These are phyloP conservation scores for Boletus coccyginus DNA, from an alignment of 768 basidiomycete species.

Conservation along the genomic window DNA sequence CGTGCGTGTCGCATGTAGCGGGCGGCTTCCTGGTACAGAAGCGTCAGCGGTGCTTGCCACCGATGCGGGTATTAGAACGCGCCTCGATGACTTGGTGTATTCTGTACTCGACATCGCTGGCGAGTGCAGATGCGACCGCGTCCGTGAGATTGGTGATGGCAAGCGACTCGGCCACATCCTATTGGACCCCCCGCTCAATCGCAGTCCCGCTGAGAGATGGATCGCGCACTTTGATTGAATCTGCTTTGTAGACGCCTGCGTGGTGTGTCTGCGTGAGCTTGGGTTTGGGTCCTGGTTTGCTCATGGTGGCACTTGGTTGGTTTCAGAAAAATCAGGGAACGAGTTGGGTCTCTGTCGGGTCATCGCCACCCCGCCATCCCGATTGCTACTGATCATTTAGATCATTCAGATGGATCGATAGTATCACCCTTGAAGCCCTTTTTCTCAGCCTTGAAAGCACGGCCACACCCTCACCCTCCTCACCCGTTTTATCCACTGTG, in stretches of 20 bases:
- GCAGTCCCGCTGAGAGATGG: conserved; percentile 6
- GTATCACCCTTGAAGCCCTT: too few relatives aligned
- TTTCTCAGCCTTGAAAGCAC: too few relatives aligned
- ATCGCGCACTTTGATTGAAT: conserved; percentile 55
- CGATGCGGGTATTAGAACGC: conserved; percentile 9
- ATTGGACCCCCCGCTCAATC: conserved; percentile 8
- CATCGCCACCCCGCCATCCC: too few relatives aligned
- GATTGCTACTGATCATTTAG: too few relatives aligned
- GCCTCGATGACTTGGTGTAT: conserved; percentile 95
- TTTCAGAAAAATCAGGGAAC: too few relatives aligned
- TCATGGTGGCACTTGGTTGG: conserved; percentile 29
- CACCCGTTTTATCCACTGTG: too few relatives aligned
- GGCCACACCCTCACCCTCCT: too few relatives aligned
- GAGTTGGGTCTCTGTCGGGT: too few relatives aligned
- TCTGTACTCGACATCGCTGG: conserved; percentile 96
- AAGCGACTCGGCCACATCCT: conserved; percentile 92
- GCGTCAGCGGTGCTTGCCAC: not conserved
- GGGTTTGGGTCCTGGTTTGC: conserved; percentile 46
- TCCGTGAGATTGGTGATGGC: conserved; percentile 76
- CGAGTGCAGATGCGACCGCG: conserved; percentile 75
- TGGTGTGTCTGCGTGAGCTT: conserved; percentile 47
- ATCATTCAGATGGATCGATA: too few relatives aligned
- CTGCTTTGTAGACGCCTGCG: conserved; percentile 61
- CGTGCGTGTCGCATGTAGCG: conserved; percentile 96
- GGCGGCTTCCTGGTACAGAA: conserved; percentile 66